Base-by-base conservation (phyloP, 345 rosid species). In the Populus tremula region DNA sequence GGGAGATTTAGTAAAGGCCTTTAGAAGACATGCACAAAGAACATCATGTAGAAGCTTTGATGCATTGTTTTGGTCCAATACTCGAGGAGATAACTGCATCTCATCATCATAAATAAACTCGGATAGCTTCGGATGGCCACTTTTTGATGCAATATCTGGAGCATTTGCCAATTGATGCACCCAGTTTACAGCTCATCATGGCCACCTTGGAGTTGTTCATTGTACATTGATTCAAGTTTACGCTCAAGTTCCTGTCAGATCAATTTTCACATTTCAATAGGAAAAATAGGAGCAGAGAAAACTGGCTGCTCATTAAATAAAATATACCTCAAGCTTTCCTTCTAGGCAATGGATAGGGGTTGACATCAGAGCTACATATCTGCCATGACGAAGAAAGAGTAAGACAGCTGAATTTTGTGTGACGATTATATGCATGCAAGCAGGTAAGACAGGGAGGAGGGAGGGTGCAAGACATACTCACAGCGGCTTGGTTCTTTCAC, bases 401-500 rank as follows among this genome's bases (percentile, higher is more conserved):
- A 70, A 74, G 36, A 35, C 49, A 36, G 33, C 53, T 67, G 21
- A 65, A 23, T 72, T 66, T 12, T 59, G 10, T 41, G 35, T 23
- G 77, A 25, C 7, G 31, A 78, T 17, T 21, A 35, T 66, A 72
- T 31, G 76, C 17, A 45, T 45, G 35, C 29, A 47, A 36, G 59
- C 67, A 23, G 8, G 53, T 54, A 35, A 71, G 31, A 16, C 9
- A 20, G 2, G 20, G 41, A 6, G 3, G 18, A 20, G 2, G 18
- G 41, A 41, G n/a, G 31, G 54, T 66, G 17, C 50, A 73, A 67
- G 23, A 80, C 88, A 86, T 90, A 93, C 99, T 96, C 97, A 94
- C 98, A 96, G 45, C 97, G 97, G 83, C 98, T 96, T 79, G 98
- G 99, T 82, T 96, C 98, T 71, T 90, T 97, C 6, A 93, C 91